Base-by-base conservation (phyloP, 2,329 filamentous ascomycete species). In the Aspergillus caelatus region DNA sequence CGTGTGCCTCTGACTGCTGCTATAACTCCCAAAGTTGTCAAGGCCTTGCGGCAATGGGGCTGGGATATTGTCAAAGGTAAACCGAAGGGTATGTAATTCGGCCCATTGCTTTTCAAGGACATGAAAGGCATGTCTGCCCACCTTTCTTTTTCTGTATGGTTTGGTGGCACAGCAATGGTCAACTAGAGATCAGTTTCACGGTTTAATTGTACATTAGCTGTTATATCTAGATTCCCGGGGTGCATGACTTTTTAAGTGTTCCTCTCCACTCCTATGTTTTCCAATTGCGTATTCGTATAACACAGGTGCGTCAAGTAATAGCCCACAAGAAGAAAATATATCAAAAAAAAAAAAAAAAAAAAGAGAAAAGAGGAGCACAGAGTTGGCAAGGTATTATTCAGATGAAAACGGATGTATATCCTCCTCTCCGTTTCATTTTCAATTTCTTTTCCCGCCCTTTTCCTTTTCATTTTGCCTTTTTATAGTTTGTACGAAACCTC, bases 1-100 rank as follows among this genome's bases (percentile, higher is more conserved):
- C 88, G 95, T n/a, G 93, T 99, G 11, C 95, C 95, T 10, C 81
- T 98, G 67, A 95, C 95, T 1, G 93, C 92, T 14, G 94, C 93
- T 3, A 85, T 98, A 39, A 93, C 92, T 10, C 95, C 95, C 1
- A 97, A 96, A 79, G 89, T 98, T n/a, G 95, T 97, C 72, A 96
- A 93, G 79, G 87, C 89, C 14, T 82, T 99, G 32, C 85, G 94
- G 67, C 85, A 88, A 14, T 97, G 94, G 93, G 95, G 95, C 6
- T 98, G 92, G 90, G 88, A 98, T 75, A 95, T 99, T 74, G 94
- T 94, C 57, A 96, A 93, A 83, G 85, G 88, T 71, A 87, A 82
- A 69, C 77, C 79, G 2, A 80, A 78, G 67, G 75, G 70, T 56
- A 65, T 67, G 48, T 76, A 67, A 68, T 52, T 32, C 23, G 34